These are phyloP conservation scores for Trametes cingulata DNA, from an alignment of 768 basidiomycete species.

Conservation along the genomic window DNA sequence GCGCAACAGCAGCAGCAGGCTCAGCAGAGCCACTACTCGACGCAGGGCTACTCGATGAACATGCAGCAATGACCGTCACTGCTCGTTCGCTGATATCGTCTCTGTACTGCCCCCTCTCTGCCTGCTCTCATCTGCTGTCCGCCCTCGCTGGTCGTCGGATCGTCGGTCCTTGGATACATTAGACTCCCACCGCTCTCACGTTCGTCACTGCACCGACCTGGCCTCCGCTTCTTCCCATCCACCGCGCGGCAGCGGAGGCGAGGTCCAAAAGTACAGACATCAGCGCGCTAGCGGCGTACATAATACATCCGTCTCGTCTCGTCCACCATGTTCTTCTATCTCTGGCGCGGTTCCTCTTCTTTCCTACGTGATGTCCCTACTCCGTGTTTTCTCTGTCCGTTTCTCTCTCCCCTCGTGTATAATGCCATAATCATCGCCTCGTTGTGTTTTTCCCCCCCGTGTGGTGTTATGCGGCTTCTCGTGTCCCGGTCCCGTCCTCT, in stretches of 20 bases:
- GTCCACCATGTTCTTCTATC: neutral
- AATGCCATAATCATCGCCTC: neutral
- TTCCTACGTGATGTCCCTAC: conserved; percentile 1
- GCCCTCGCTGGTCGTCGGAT: neutral
- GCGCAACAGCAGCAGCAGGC: conserved; percentile 2
- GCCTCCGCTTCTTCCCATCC: neutral
- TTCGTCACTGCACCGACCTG: neutral
- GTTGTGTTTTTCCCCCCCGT: neutral
- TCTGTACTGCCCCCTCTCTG: too few species aligned
- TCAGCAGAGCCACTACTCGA: neutral
- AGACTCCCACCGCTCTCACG: conserved; percentile 6
- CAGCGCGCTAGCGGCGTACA: conserved; percentile 13
- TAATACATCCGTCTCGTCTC: neutral
- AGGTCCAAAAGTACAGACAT: conserved; percentile 16
- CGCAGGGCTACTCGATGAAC: conserved; percentile 8
- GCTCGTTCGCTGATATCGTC: neutral
- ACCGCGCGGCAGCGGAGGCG: neutral
- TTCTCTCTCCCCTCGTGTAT: conserved; percentile 1
- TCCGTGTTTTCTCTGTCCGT: conserved; percentile 1
- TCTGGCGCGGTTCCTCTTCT: neutral
- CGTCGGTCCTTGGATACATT: neutral
- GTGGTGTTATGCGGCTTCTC: neutral
- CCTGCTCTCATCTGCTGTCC: too few species aligned
- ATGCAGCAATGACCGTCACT: conserved; percentile 6
- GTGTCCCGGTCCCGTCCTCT: conserved; percentile 3